phyloP scores from a whole-genome alignment of 768 basidiomycete species.

The Tylopilus intermedius region DNA sequence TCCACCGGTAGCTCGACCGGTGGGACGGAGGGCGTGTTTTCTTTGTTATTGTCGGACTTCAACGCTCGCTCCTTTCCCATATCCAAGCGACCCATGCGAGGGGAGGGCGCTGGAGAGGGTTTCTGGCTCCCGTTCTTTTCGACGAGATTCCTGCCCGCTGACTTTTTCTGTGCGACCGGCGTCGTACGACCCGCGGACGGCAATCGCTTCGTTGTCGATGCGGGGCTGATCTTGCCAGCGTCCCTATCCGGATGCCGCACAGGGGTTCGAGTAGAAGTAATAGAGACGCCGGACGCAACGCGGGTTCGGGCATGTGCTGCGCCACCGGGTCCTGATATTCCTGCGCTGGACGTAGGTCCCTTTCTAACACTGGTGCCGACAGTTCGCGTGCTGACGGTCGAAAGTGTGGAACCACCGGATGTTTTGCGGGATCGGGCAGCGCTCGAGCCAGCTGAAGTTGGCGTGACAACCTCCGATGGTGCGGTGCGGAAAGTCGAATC shows the following conservation, averaged over 20 bases:
- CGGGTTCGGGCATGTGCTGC: slow-evolving; percentile 11
- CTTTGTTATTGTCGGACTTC: slow-evolving; percentile 26
- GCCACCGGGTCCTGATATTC: slow-evolving; percentile 10
- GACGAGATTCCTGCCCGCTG: slow-evolving; percentile 10
- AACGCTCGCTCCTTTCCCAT: slow-evolving; percentile 33
- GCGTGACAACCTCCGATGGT: slow-evolving; percentile 25
- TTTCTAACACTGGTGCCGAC: slow-evolving; percentile 26
- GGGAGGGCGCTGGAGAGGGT: slow-evolving; percentile 13
- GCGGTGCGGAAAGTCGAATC: slow-evolving; percentile 31
- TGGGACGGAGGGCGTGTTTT: slow-evolving; percentile 10
- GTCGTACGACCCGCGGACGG: slow-evolving; percentile 23
- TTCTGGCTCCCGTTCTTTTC: slow-evolving; percentile 16
- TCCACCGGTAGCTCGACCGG: slow-evolving; percentile 33
- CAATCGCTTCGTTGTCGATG: slow-evolving; percentile 14
- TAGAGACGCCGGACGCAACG: slow-evolving; percentile 26
- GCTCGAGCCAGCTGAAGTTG: slow-evolving; percentile 24
- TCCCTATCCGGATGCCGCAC: slow-evolving; percentile 25
- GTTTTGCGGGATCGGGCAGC: slow-evolving; percentile 26
- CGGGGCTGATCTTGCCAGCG: slow-evolving; percentile 20
- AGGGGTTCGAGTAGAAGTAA: slow-evolving; percentile 22
- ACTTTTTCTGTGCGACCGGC: slow-evolving; percentile 18
- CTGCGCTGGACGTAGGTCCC: not conserved
- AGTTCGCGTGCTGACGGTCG: slow-evolving; percentile 28
- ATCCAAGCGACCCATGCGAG: slow-evolving; percentile 16
- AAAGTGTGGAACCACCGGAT: slow-evolving; percentile 28